Base-by-base conservation (phyloP, 2,329 filamentous ascomycete species). In the Monosporascus sp. region DNA sequence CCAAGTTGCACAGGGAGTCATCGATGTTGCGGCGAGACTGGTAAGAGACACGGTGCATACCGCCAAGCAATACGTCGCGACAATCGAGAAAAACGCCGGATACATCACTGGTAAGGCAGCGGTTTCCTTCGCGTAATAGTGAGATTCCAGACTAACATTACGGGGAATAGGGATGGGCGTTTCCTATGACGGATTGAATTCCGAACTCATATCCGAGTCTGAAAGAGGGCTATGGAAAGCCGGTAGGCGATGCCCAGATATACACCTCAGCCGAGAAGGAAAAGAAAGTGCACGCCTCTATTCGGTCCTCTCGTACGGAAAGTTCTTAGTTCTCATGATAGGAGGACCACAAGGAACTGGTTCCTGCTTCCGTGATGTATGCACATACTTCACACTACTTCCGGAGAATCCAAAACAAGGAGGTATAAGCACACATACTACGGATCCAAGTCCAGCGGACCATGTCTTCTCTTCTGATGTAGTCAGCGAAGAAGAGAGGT, bases 1-100 rank as follows among this genome's bases (percentile, higher is more conserved):
- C 35, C 64, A 67, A 3, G 75, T 73, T 0, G 76, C 76, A 1
- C 68, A 72, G 51, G 68, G 67, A 18, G 75, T 78, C 22, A 75
- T 78, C 41, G 70, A 74, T 35, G 75, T 78, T 0, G 76, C 76
- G 1, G 75, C 76, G 0, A 64, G 69, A 6, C 62, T 78, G 15
- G 76, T 78, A 2, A 67, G 76, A 43, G 74, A 75, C 53, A 78
- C 76, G 0, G 59, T 72, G 3, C 66, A 68, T 46, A 69, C 71
- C 17, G 75, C 75, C 2, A 73, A 74, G 57, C 65, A 73, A 37
- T 78, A 78, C 47, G 75, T 78, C 3, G 68, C 69, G 25, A 74
- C 75, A 0, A 76, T 78, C 43, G 69, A 78, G 55, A 71, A 68
- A 53, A 78, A 77, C 44, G 74, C 76, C 0, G 75, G 70, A 1